A percentile compares a stretch with the other conserved stretches of the same genome.
Conservation (phyloP, 805 yeast genomes). For the Diddensiella santjacobensis region DNA sequence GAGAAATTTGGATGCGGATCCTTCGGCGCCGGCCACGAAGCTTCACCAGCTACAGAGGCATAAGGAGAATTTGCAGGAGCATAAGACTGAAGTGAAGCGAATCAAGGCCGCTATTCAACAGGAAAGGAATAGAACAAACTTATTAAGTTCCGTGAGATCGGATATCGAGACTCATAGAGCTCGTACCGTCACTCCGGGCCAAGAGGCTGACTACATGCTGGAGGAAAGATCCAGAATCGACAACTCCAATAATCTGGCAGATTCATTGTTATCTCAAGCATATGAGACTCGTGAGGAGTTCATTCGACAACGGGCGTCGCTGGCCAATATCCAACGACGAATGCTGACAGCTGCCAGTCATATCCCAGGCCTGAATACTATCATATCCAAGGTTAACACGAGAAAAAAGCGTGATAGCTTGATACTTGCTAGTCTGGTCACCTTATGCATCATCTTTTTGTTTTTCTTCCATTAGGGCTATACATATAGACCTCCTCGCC, state of each 20-base stretch:
- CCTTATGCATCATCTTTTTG: conserved; percentile 66
- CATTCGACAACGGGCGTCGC: conserved; percentile 59
- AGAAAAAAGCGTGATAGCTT: conserved; percentile 85
- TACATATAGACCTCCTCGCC: neutral
- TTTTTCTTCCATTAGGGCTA: conserved; percentile 41
- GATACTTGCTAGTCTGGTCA: conserved; percentile 71
- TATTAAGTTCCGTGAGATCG: conserved; percentile 68
- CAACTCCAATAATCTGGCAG: conserved; percentile 69
- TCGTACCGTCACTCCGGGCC: conserved; percentile 31
- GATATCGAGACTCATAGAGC: conserved; percentile 67
- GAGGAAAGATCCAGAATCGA: conserved; percentile 75
- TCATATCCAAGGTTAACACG: conserved; percentile 78
- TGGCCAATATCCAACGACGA: conserved; percentile 61
- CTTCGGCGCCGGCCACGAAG: conserved; percentile 63
- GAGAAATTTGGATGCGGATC: conserved; percentile 53
- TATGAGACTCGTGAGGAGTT: conserved; percentile 86
- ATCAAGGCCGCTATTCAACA: conserved; percentile 58
- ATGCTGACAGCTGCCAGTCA: conserved; percentile 57
- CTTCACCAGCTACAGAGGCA: conserved; percentile 80
- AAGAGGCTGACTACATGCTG: conserved; percentile 68
- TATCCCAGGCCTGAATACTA: conserved; percentile 77
- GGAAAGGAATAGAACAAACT: conserved; percentile 71
- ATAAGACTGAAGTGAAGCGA: conserved; percentile 57
- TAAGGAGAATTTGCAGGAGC: conserved; percentile 69
- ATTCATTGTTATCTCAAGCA: conserved; percentile 76